These are phyloP conservation scores for Penicillium sp. DNA, from an alignment of 2,329 filamentous ascomycete species.

Conservation along the genomic window DNA sequence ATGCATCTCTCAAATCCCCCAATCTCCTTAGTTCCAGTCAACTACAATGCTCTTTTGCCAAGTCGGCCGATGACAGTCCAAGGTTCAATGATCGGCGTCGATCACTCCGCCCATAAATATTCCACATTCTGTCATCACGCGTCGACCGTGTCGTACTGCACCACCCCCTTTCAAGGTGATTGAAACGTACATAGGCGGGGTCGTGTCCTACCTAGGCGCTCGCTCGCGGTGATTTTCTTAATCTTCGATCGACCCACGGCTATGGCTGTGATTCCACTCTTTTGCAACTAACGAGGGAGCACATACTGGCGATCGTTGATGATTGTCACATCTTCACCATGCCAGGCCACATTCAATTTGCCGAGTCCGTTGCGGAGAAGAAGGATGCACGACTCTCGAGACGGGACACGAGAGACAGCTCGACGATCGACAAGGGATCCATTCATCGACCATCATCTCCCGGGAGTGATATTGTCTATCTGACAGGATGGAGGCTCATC, in stretches of 20 bases:
- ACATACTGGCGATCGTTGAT: slow-evolving; percentile 7
- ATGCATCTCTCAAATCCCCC: not conserved
- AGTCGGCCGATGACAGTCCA: slow-evolving; percentile 10
- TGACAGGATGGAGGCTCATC: slow-evolving; percentile 19
- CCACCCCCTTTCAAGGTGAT: slow-evolving; percentile 17
- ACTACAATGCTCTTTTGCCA: slow-evolving; percentile 6
- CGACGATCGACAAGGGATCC: slow-evolving; percentile 16
- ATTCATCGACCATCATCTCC: slow-evolving; percentile 16
- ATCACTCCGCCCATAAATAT: slow-evolving; percentile 18
- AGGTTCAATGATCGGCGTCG: slow-evolving; percentile 23
- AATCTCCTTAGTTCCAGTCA: not conserved
- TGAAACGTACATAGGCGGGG: slow-evolving; percentile 16
- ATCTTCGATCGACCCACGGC: slow-evolving; percentile 9
- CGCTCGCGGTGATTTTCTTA: slow-evolving; percentile 4
- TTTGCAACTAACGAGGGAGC: slow-evolving; percentile 9
- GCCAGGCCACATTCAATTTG: slow-evolving; percentile 18
- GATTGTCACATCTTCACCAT: slow-evolving; percentile 9
- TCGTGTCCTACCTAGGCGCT: slow-evolving; percentile 17
- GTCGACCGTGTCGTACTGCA: slow-evolving; percentile 20
- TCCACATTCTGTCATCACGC: slow-evolving; percentile 26
- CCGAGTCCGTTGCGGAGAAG: slow-evolving; percentile 11
- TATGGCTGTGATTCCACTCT: slow-evolving; percentile 13
- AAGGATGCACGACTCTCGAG: not conserved
- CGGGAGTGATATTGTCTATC: slow-evolving; percentile 21
- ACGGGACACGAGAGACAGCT: not conserved